A percentile compares a stretch with the other conserved stretches of the same genome.
Conservation (phyloP, 441 rosid species). For the Capsella rubella region DNA sequence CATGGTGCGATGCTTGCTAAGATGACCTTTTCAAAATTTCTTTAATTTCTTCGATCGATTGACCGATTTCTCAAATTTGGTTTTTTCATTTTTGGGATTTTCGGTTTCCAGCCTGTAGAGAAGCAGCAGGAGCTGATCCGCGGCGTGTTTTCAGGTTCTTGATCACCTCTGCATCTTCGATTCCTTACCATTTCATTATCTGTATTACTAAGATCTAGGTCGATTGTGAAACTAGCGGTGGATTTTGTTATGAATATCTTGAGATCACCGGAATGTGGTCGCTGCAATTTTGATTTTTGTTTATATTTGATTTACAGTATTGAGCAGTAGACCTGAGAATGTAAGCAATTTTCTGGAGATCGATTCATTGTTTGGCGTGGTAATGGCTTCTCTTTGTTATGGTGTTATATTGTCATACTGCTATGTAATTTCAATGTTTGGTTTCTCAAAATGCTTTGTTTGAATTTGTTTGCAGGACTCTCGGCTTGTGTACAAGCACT, state of each 20-base stretch:
- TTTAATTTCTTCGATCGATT: background rate
- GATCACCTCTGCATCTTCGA: background rate
- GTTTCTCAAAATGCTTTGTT: background rate
- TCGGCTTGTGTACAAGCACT: slow-evolving; percentile 90
- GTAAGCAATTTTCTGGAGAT: slow-evolving; percentile 91
- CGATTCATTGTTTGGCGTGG: slow-evolving; percentile 90
- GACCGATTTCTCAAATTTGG: slow-evolving; percentile 20
- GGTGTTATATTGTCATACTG: too few relatives aligned
- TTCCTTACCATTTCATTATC: background rate
- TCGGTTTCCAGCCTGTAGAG: slow-evolving; percentile 63
- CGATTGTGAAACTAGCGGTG: slow-evolving; percentile 7
- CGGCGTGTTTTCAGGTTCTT: slow-evolving; percentile 74
- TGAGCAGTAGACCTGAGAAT: slow-evolving; percentile 88
- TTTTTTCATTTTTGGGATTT: background rate
- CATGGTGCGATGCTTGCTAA: slow-evolving; percentile 51
- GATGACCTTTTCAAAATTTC: background rate
- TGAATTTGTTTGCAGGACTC: slow-evolving; percentile 60
- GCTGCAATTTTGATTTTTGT: background rate
- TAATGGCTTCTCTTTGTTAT: slow-evolving; percentile 34
- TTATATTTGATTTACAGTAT: slow-evolving; percentile 50
- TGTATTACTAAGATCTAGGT: slow-evolving; percentile 14
- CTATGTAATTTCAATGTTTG: background rate
- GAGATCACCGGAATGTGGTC: background rate
- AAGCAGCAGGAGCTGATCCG: slow-evolving; percentile 93
- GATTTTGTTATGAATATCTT: background rate